These are phyloP conservation scores for Candida loeiensis DNA, from an alignment of 805 yeast genomes.

Conservation along the genomic window DNA sequence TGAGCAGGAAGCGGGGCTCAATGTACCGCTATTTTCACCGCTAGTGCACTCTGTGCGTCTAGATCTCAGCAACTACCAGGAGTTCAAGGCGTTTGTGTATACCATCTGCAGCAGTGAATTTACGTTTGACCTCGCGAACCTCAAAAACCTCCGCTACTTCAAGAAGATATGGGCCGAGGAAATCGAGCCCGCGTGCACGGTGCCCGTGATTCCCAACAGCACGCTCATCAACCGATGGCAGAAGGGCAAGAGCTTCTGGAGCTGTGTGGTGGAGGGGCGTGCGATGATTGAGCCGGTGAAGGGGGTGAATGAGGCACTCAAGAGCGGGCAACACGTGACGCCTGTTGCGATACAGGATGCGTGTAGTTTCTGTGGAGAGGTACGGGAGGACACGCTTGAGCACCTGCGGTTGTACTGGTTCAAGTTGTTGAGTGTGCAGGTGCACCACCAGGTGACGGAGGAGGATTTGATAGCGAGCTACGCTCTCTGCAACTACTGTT, in stretches of 20 bases:
- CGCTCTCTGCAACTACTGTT: conserved; percentile 79
- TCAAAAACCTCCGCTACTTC: conserved; percentile 57
- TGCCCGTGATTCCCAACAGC: conserved; percentile 53
- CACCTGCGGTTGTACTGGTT: conserved; percentile 76
- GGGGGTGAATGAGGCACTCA: conserved; percentile 74
- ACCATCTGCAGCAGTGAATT: conserved; percentile 32
- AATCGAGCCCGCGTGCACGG: conserved; percentile 48
- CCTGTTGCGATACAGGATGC: conserved; percentile 75
- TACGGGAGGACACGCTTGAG: conserved; percentile 62
- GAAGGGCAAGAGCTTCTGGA: conserved; percentile 51
- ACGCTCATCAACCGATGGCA: conserved; percentile 42
- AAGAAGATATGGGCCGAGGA: conserved; percentile 70
- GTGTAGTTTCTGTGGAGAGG: conserved; percentile 84
- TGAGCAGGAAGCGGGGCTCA: conserved; percentile 14
- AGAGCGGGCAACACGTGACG: conserved; percentile 42
- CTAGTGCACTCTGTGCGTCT: conserved; percentile 36
- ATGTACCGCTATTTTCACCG: conserved; percentile 30
- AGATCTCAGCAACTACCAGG: conserved; percentile 42
- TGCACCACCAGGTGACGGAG: conserved; percentile 3
- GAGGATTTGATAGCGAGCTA: conserved; percentile 41
- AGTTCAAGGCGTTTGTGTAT: conserved; percentile 42
- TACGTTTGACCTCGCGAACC: conserved; percentile 32
- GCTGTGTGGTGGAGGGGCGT: conserved; percentile 71
- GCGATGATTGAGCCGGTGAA: conserved; percentile 84
- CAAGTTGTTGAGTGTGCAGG: conserved; percentile 35